Evolutionary conservation across 345 rosid genomes (phyloP).

Genomic region (Capsella bursapastoris): DNA sequence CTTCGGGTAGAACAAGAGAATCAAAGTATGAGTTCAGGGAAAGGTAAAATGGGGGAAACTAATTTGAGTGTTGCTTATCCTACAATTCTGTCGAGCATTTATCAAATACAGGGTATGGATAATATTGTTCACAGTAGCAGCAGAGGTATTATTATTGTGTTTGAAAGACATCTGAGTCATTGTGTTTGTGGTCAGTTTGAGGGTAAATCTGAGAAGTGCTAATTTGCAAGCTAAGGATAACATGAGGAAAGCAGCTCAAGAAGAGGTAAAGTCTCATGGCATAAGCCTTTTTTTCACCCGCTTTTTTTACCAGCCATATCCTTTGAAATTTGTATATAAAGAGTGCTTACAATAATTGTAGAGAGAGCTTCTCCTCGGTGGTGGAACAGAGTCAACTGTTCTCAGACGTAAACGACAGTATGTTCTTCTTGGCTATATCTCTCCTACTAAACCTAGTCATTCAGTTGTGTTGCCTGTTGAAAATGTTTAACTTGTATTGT

Average conservation of each 20-base stretch:
- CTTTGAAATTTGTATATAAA: constrained; percentile 4
- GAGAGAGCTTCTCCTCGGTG: constrained; percentile 96
- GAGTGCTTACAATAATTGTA: constrained; percentile 42
- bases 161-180: not conserved
- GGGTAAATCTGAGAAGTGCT: constrained; percentile 75
- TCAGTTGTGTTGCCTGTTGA: not conserved
- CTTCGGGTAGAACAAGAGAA: not conserved
- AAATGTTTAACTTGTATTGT: not conserved
- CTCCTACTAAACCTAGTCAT: not conserved
- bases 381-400: constrained; percentile 90
- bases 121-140: constrained; percentile 13
- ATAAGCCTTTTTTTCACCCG: not conserved
- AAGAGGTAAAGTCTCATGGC: constrained; percentile 56
- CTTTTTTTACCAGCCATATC: not conserved
- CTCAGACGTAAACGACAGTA: constrained; percentile 92
- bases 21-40: not conserved
- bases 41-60: not conserved
- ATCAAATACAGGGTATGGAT: not conserved
- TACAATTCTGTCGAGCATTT: constrained; percentile 6
- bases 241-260: constrained; percentile 82
- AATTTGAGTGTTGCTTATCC: constrained; percentile 20
- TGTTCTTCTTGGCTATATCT: constrained; percentile 29
- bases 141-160: constrained; percentile 7
- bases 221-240: constrained; percentile 91
- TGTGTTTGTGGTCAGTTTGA: constrained; percentile 56